These are phyloP conservation scores for Tricholoma bakamatsutake DNA, from an alignment of 768 basidiomycete species.

Conservation along the genomic window DNA sequence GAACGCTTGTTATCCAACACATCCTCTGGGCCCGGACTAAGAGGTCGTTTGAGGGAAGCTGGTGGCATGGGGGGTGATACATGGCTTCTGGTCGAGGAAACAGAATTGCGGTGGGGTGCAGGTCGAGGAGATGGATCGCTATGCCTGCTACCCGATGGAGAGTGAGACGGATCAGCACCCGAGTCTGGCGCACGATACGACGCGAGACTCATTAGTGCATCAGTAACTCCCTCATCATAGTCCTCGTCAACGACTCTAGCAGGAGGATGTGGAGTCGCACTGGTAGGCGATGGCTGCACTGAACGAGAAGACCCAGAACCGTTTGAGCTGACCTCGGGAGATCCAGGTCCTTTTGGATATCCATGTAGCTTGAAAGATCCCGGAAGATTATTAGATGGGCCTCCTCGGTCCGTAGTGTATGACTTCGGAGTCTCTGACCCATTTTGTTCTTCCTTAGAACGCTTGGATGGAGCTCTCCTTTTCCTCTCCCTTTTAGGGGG, in stretches of 20 bases:
- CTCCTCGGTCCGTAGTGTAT: conserved; percentile 27
- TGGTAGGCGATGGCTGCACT: conserved; percentile 68
- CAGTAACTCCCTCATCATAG: conserved; percentile 85
- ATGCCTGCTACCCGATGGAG: conserved; percentile 53
- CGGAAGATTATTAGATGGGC: conserved; percentile 18
- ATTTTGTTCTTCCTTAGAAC: conserved; percentile 37
- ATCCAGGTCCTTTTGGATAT: conserved; percentile 37
- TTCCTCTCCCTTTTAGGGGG: conserved; percentile 54
- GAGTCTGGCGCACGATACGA: conserved; percentile 30
- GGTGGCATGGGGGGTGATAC: conserved; percentile 51
- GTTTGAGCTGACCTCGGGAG: conserved; percentile 63
- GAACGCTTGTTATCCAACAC: conserved; percentile 51
- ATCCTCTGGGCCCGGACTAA: conserved; percentile 66
- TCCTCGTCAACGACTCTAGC: conserved; percentile 81
- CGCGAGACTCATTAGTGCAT: conserved; percentile 73
- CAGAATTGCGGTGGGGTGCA: conserved; percentile 56
- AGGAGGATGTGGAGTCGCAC: conserved; percentile 51
- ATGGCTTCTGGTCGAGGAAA: conserved; percentile 60
- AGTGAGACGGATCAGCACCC: conserved; percentile 37
- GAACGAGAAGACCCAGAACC: conserved; percentile 61
- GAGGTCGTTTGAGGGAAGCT: conserved; percentile 54
- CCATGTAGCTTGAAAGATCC: conserved; percentile 23
- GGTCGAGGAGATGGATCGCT: conserved; percentile 42
- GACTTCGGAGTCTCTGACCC: conserved; percentile 42
- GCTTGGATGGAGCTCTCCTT: conserved; percentile 36